Conservation (phyloP, 2,329 filamentous ascomycete genomes). For the Tolypocladium amazonense region DNA sequence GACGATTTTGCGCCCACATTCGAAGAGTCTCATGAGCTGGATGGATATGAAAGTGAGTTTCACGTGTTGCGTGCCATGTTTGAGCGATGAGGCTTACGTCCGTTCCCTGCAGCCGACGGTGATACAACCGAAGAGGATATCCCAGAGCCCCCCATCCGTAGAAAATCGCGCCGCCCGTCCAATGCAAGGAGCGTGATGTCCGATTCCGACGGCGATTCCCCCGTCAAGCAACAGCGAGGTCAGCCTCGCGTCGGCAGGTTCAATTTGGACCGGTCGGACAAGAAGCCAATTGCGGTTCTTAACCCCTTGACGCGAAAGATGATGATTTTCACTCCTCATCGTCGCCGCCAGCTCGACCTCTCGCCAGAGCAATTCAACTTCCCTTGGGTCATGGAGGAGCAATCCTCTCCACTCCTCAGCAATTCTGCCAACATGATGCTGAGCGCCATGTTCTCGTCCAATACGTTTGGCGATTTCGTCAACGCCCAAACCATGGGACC, state of each 20-base stretch:
- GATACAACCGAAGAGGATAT: slow-evolving; percentile 53
- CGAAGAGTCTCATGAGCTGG: slow-evolving; percentile 31
- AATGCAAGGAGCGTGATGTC: slow-evolving; percentile 28
- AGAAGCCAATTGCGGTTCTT: slow-evolving; percentile 48
- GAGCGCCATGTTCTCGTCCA: slow-evolving; percentile 54
- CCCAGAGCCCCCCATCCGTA: slow-evolving; percentile 36
- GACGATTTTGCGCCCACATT: slow-evolving; percentile 17
- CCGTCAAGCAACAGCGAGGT: slow-evolving; percentile 36
- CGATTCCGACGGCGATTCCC: slow-evolving; percentile 38
- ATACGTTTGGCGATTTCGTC: slow-evolving; percentile 45
- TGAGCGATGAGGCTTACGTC: slow-evolving; percentile 21
- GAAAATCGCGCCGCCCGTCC: slow-evolving; percentile 33
- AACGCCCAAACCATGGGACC: slow-evolving; percentile 60
- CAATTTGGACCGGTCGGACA: slow-evolving; percentile 40
- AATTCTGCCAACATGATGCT: slow-evolving; percentile 71
- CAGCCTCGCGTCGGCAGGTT: slow-evolving; percentile 45
- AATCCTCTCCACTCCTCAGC: slow-evolving; percentile 47
- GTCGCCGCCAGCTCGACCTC: slow-evolving; percentile 36
- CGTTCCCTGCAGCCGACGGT: slow-evolving; percentile 37
- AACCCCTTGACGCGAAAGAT: slow-evolving; percentile 48
- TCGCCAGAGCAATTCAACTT: slow-evolving; percentile 46
- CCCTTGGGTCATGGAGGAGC: slow-evolving; percentile 29
- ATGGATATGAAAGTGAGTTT: slow-evolving; percentile 51
- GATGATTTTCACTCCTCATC: slow-evolving; percentile 52
- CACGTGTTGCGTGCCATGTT: slow-evolving; percentile 4